Evolutionary conservation across 164 flowering plant genomes (phyloP).

Genomic region (Sextonia rubra): DNA sequence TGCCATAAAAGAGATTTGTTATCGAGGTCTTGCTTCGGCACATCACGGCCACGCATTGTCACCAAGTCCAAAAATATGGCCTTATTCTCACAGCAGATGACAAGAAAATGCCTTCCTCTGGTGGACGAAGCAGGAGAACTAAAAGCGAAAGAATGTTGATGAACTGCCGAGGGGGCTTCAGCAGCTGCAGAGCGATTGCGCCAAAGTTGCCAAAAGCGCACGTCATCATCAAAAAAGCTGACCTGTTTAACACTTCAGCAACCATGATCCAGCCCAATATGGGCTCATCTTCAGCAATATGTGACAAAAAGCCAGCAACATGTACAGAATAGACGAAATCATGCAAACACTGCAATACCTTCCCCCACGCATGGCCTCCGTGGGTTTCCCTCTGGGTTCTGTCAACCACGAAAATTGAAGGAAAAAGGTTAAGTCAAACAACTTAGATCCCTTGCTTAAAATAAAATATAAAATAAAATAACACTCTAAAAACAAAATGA

Average conservation of each 20-base stretch:
- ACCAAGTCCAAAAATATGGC: constrained; percentile 96
- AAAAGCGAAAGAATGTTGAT: constrained; percentile 64
- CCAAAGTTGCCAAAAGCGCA: constrained; percentile 90
- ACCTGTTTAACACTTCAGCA: constrained; percentile 90
- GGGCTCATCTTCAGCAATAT: constrained; percentile 9
- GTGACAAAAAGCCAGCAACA: background rate
- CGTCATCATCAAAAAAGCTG: constrained; percentile 90
- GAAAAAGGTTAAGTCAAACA: background rate
- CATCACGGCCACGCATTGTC: constrained; percentile 99
- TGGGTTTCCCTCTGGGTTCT: constrained; percentile 85
- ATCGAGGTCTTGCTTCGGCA: constrained; percentile 95
- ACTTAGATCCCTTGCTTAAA: background rate
- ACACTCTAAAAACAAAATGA: too few relatives aligned
- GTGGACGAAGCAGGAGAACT: constrained; percentile 80
- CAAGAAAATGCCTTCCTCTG: constrained; percentile 97
- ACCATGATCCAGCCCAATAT: constrained; percentile 8
- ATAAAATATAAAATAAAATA: too few relatives aligned
- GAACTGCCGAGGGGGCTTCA: constrained; percentile 82
- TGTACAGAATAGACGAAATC: constrained; percentile 4
- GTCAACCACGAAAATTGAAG: constrained; percentile 14
- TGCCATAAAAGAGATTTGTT: constrained; percentile 88
- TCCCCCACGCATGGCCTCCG: constrained; percentile 97
- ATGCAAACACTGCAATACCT: constrained; percentile 49
- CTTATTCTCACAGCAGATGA: constrained; percentile 95
- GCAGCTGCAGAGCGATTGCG: constrained; percentile 92